phyloP scores from a whole-genome alignment of 1,139 yeast species.

The Pichia sp. region DNA sequence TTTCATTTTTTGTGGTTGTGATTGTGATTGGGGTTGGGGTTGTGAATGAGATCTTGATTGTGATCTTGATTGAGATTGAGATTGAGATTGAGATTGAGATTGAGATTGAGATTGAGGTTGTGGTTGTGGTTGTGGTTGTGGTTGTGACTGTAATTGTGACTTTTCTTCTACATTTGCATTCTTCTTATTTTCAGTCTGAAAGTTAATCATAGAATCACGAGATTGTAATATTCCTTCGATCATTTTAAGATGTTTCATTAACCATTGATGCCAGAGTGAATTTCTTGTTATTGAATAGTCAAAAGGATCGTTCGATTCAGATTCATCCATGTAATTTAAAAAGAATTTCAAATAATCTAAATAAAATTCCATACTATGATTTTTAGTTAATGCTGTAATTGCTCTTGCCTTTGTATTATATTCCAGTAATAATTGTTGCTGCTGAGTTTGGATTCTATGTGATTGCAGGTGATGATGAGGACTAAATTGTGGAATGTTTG shows the following conservation, averaged over 20 bases:
- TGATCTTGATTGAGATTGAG: too few species aligned
- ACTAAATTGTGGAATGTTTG: neutral
- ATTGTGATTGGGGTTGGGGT: too few species aligned
- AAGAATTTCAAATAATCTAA: slow-evolving; percentile 27
- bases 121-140: too few species aligned
- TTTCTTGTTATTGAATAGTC: slow-evolving; percentile 27
- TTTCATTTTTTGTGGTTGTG: too few species aligned
- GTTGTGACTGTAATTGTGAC: too few species aligned
- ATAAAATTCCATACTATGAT: slow-evolving; percentile 22
- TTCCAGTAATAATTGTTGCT: slow-evolving; percentile 4
- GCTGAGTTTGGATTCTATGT: neutral
- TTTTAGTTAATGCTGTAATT: slow-evolving; percentile 3
- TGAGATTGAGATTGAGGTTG: too few species aligned
- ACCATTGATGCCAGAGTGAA: slow-evolving; percentile 28
- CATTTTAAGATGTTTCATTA: slow-evolving; percentile 16
- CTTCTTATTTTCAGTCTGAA: neutral
- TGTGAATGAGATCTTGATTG: too few species aligned
- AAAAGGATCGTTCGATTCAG: slow-evolving; percentile 27
- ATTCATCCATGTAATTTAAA: slow-evolving; percentile 28
- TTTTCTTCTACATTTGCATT: neutral
- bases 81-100: too few species aligned
- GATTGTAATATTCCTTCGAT: neutral
- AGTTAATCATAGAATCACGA: neutral
- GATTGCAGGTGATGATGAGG: neutral
- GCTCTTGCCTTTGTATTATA: slow-evolving; percentile 4